phyloP scores from a whole-genome alignment of 2,329 filamentous ascomycete genomes.

The Diaporthe capsici region DNA sequence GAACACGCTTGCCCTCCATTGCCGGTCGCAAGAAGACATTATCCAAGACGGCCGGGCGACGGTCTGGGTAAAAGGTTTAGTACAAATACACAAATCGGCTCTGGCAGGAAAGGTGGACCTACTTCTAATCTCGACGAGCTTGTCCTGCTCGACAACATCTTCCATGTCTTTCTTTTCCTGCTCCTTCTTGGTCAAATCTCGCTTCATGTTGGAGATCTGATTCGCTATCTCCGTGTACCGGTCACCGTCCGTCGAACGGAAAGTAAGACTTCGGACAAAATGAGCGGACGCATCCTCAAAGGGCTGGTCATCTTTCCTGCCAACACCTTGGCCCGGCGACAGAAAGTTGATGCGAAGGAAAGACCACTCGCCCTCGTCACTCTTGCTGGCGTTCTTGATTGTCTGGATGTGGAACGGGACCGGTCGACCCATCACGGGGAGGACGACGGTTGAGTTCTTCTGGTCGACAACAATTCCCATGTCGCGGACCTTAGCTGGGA shows the following conservation, averaged over 20 bases:
- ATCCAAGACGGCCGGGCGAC: slow-evolving; percentile 89
- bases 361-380: slow-evolving; percentile 93
- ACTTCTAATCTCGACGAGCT: slow-evolving; percentile 95
- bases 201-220: slow-evolving; percentile 96
- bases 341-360: slow-evolving; percentile 98
- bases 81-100: slow-evolving; percentile 31
- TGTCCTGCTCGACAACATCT: slow-evolving; percentile 98
- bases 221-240: slow-evolving; percentile 92
- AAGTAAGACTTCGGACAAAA: slow-evolving; percentile 95
- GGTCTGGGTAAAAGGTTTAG: slow-evolving; percentile 72
- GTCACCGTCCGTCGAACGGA: slow-evolving; percentile 90
- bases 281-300: slow-evolving; percentile 97
- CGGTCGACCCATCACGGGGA: slow-evolving; percentile 97
- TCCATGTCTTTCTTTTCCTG: slow-evolving; percentile 99
- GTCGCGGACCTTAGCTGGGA: slow-evolving; percentile 86
- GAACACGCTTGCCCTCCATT: slow-evolving; percentile 96
- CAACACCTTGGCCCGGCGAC: slow-evolving; percentile 96
- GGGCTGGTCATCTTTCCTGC: slow-evolving; percentile 95
- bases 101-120: slow-evolving; percentile 53
- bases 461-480: slow-evolving; percentile 90
- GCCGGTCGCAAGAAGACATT: slow-evolving; percentile 97
- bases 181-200: slow-evolving; percentile 90
- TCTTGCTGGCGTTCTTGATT: slow-evolving; percentile 99
- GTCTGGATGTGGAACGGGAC: slow-evolving; percentile 98
- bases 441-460: slow-evolving; percentile 90